Evolutionary conservation across 2,329 filamentous ascomycete genomes (phyloP), one percentile per base, ranked within the genome.

Genomic region (Cercospora canescens): DNA sequence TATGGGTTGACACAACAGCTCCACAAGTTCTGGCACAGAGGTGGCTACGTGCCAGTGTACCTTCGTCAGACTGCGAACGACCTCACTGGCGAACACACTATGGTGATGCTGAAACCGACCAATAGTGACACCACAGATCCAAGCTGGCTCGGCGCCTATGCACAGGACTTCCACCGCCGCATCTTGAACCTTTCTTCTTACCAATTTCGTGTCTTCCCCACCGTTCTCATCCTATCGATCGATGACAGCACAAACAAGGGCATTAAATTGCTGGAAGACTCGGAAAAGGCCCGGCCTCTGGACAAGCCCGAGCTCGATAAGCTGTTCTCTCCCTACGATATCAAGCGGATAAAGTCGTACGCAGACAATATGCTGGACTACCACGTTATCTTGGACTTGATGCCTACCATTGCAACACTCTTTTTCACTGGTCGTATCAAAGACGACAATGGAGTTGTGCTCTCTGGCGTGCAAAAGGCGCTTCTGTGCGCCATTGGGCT

Each of bases 331-430:
- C 94, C 95, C 0, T 98, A 95, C 77, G 95, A 99, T 78, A 87
- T 97, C 68, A 98, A 98, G 83, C 90, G 95, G 30, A 85, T 99
- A 3, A 94, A 97, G 76, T 94, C 91, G 50, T 99, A 99, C 74
- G 92, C 95, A 16, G 96, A 96, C 80, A 97, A 96, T 80, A 91
- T 97, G 86, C 88, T 99, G 48, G 96, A 99, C 79, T 97, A 98
- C 82, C 96, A 97, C 76, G 94, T 97, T 72, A 95, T 99, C 63
- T 86, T 98, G 30, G 96, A 99, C 77, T 87, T 99, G 75, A 85
- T 99, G 63, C 95, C 95, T 0, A 87, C 85, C 1, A 88, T 99
- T 69, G 90, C 95, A 1, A 84, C 85, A 26, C 86, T 96, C 28
- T 97, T 94, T 83, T 99, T 99, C 79, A 89, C 88, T 0, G 91